Evolutionary conservation across 225 moss, liverwort and hornwort genomes (phyloP).

Genomic region (Neckera pumila): DNA sequence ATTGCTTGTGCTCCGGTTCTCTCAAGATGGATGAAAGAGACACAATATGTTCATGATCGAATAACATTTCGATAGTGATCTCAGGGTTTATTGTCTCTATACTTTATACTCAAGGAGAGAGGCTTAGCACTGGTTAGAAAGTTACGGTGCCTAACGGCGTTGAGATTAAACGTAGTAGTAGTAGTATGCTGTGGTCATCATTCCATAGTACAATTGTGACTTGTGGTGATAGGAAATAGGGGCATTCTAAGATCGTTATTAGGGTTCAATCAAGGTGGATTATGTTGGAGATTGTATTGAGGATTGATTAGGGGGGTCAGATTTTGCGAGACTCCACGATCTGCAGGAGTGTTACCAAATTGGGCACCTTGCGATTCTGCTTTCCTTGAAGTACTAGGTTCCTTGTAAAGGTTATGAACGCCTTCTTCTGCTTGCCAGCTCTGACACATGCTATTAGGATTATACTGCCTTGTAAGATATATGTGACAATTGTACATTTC

Average conservation of each 20-base stretch:
- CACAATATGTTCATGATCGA: background rate
- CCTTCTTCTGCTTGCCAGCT: background rate
- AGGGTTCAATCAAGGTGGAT: background rate
- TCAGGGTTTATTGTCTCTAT: background rate
- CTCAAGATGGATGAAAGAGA: background rate
- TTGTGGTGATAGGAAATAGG: background rate
- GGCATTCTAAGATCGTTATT: background rate
- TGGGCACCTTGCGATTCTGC: background rate
- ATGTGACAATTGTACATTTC: background rate
- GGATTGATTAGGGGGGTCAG: background rate
- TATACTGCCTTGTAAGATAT: background rate
- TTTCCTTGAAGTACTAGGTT: background rate
- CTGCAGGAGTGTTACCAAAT: background rate
- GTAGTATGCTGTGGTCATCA: background rate
- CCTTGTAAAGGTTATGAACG: background rate
- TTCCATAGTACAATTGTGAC: background rate
- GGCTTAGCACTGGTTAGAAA: background rate
- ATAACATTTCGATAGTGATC: background rate
- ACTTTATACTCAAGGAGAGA: background rate
- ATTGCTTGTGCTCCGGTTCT: background rate
- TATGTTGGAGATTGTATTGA: background rate
- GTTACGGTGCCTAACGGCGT: background rate
- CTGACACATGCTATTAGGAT: background rate
- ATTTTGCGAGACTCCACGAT: background rate
- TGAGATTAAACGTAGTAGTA: background rate